Conservation (phyloP, 345 rosid genomes). For the Noccaea caerulescens region DNA sequence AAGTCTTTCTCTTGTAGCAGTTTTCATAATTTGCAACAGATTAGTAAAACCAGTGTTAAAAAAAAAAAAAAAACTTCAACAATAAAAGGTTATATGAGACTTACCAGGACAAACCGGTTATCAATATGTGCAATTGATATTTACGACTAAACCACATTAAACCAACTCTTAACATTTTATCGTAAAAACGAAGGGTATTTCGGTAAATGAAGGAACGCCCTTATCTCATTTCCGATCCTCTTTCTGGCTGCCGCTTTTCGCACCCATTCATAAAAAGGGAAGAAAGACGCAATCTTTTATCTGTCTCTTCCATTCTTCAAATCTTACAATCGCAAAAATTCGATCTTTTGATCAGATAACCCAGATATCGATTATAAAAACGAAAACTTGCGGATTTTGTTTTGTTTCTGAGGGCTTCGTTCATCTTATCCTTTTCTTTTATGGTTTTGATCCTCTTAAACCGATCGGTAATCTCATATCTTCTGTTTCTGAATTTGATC, state of each 20-base stretch:
- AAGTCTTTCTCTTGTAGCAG: too few species aligned
- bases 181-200: neutral
- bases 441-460: constrained; percentile 35
- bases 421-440: neutral
- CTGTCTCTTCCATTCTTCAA: constrained; percentile 32
- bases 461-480: constrained; percentile 12
- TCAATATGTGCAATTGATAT: too few species aligned
- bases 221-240: constrained; percentile 32
- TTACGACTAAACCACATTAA: too few species aligned
- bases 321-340: neutral
- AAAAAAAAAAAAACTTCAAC: neutral
- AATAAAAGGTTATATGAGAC: too few species aligned
- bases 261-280: constrained; percentile 26
- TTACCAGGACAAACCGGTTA: too few species aligned
- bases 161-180: too few species aligned
- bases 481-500: constrained; percentile 39
- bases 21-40: too few species aligned
- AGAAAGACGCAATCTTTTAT: constrained; percentile 31
- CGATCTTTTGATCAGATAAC: neutral
- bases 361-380: neutral
- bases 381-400: neutral
- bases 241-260: constrained; percentile 30
- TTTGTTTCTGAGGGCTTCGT: neutral
- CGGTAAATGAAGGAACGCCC: constrained; percentile 17
- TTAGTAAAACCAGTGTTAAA: too few species aligned